Percentiles rank a stretch among this genome's conserved stretches.
These are phyloP conservation scores for Leccinum ponderosum DNA, from an alignment of 1,284 basidiomycete genomes.

Conservation along the genomic window DNA sequence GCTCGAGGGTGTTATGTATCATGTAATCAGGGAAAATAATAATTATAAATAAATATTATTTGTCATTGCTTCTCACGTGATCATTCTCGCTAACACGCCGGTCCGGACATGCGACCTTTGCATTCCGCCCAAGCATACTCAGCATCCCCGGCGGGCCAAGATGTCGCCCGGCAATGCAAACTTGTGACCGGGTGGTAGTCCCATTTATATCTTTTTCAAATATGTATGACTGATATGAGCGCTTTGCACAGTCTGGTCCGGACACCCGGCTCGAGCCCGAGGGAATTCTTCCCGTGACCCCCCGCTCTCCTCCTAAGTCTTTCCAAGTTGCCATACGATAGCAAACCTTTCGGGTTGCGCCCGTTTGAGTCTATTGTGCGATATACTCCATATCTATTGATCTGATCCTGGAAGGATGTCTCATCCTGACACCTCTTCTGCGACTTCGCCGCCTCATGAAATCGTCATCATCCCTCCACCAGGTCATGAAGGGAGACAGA, in stretches of 20 bases:
- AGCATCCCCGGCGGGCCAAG: conserved; percentile 13
- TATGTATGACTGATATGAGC: conserved; percentile 18
- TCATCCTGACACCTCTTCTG: conserved; percentile 11
- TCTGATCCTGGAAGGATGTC: conserved; percentile 16
- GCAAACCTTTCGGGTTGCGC: conserved; percentile 1
- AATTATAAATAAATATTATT: conserved; percentile 4
- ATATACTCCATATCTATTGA: conserved; percentile 4
- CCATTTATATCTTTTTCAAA: conserved; percentile 7
- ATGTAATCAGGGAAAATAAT: conserved; percentile 18
- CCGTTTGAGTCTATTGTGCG: conserved; percentile 21
- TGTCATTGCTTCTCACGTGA: not conserved
- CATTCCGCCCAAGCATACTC: not conserved
- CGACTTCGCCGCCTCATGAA: conserved; percentile 47
- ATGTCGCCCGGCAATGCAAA: conserved; percentile 7
- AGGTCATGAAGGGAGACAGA: conserved; percentile 35
- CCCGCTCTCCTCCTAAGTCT: not conserved
- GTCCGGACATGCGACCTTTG: conserved; percentile 3
- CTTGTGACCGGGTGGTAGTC: conserved; percentile 4
- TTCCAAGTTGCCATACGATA: conserved; percentile 1
- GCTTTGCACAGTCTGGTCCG: conserved; percentile 4
- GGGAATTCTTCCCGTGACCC: conserved; percentile 19
- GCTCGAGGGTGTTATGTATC: conserved; percentile 7
- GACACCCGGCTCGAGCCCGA: conserved; percentile 21
- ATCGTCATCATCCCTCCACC: conserved; percentile 48
- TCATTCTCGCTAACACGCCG: not conserved